phyloP scores from a whole-genome alignment of 805 yeast species.

The Metschnikowia dekortorum region DNA sequence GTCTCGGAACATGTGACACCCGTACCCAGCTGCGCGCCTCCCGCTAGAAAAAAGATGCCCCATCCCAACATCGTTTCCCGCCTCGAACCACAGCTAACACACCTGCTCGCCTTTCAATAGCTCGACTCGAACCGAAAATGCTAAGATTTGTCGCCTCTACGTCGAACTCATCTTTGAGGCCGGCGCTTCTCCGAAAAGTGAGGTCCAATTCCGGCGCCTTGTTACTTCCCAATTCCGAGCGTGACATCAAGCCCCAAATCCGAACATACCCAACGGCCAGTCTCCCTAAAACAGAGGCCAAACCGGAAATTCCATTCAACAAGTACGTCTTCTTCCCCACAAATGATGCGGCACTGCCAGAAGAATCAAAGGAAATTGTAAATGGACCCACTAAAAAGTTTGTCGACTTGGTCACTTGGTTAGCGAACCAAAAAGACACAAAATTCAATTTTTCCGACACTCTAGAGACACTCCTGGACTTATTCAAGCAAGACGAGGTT shows the following conservation, averaged over 20 bases:
- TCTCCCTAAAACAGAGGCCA: not conserved
- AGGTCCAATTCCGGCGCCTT: conserved; percentile 21
- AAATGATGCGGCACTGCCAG: not conserved
- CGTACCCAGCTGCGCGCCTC: conserved; percentile 1
- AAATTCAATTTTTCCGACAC: conserved; percentile 2
- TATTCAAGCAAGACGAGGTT: conserved; percentile 14
- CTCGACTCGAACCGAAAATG: conserved; percentile 18
- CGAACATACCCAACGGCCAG: conserved; percentile 7
- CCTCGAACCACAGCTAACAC: not conserved
- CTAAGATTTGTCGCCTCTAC: conserved; percentile 37
- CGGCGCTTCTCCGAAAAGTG: conserved; percentile 35
- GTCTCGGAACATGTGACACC: not conserved
- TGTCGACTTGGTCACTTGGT: conserved; percentile 23
- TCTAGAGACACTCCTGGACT: conserved; percentile 7
- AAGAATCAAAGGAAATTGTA: not conserved
- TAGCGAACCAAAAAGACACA: conserved; percentile 13
- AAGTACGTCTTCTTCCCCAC: not conserved
- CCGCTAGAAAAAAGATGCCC: conserved; percentile 1
- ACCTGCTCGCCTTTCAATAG: not conserved
- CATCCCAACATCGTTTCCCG: not conserved
- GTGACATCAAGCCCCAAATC: conserved; percentile 11
- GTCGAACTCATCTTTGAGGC: conserved; percentile 33
- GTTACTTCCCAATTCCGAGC: conserved; percentile 10
- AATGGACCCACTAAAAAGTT: conserved; percentile 11
- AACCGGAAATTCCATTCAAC: not conserved